phyloP scores from a whole-genome alignment of 352 stramenopile genomes.

The Phytophthora sansomeana region DNA sequence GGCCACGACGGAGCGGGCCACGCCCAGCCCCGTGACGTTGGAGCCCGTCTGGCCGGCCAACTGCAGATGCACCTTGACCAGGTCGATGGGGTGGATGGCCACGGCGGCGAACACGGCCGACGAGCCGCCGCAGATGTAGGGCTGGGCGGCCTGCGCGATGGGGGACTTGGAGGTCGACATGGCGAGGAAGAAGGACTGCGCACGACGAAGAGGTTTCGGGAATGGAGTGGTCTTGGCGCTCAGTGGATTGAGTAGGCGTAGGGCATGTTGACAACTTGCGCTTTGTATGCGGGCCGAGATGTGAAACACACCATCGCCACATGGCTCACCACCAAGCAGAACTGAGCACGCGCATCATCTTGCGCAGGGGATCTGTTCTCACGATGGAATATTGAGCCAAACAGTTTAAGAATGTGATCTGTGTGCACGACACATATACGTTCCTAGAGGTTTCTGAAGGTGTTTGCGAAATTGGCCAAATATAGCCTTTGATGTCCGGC shows the following conservation, averaged over 20 bases:
- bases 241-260: slow-evolving; percentile 12
- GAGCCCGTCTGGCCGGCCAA: slow-evolving; percentile 81
- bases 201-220: slow-evolving; percentile 33
- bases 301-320: slow-evolving; percentile 25
- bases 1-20: slow-evolving; percentile 82
- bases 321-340: slow-evolving; percentile 38
- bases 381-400: neutral
- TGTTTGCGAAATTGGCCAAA: slow-evolving; percentile 24
- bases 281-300: slow-evolving; percentile 17
- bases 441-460: neutral
- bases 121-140: slow-evolving; percentile 83
- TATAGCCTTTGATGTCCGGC: neutral
- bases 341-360: slow-evolving; percentile 1
- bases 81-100: slow-evolving; percentile 91
- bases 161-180: slow-evolving; percentile 54
- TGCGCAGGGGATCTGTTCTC: neutral
- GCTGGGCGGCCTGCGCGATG: slow-evolving; percentile 66
- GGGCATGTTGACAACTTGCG: slow-evolving; percentile 19
- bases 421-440: neutral
- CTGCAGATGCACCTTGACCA: slow-evolving; percentile 93
- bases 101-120: slow-evolving; percentile 79
- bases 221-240: slow-evolving; percentile 21
- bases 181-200: slow-evolving; percentile 6
- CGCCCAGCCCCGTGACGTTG: slow-evolving; percentile 76
- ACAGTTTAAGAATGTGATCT: neutral